Conservation (phyloP, 805 yeast species). For the Starmerella cellae region DNA sequence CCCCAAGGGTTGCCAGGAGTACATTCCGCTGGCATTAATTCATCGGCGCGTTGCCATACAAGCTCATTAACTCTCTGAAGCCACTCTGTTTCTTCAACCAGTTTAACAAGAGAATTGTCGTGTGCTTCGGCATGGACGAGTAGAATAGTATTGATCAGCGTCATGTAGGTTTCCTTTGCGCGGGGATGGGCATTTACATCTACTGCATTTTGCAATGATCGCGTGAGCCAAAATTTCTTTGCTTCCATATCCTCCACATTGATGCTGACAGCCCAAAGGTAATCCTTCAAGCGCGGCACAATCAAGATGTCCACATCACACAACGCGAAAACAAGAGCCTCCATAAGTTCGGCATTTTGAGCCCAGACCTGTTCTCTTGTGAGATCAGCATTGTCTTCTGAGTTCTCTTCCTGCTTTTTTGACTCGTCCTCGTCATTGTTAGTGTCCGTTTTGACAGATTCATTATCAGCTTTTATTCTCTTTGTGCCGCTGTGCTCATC, state of each 20-base stretch:
- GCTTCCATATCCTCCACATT: neutral
- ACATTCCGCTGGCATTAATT: constrained; percentile 38
- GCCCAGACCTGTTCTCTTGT: neutral
- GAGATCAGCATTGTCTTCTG: neutral
- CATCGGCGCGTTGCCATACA: constrained; percentile 52
- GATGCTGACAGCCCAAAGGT: constrained; percentile 8
- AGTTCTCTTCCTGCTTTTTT: neutral
- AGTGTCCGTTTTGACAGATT: neutral
- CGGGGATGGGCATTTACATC: constrained; percentile 1
- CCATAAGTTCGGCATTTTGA: constrained; percentile 8
- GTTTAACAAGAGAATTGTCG: constrained; percentile 37
- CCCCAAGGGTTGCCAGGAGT: constrained; percentile 11
- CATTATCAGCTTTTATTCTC: neutral
- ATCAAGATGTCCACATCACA: neutral
- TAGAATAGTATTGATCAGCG: constrained; percentile 49
- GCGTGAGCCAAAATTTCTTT: constrained; percentile 10
- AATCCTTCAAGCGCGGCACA: constrained; percentile 2
- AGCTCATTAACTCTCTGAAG: constrained; percentile 44
- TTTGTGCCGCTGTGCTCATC: neutral
- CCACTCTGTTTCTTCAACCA: constrained; percentile 40
- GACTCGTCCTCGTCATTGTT: neutral
- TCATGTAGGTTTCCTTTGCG: constrained; percentile 11
- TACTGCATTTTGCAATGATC: constrained; percentile 2
- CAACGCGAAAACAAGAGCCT: constrained; percentile 2
- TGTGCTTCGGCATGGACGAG: constrained; percentile 43